Conservation (phyloP, 768 basidiomycete genomes). For the Termitomyces sp. region DNA sequence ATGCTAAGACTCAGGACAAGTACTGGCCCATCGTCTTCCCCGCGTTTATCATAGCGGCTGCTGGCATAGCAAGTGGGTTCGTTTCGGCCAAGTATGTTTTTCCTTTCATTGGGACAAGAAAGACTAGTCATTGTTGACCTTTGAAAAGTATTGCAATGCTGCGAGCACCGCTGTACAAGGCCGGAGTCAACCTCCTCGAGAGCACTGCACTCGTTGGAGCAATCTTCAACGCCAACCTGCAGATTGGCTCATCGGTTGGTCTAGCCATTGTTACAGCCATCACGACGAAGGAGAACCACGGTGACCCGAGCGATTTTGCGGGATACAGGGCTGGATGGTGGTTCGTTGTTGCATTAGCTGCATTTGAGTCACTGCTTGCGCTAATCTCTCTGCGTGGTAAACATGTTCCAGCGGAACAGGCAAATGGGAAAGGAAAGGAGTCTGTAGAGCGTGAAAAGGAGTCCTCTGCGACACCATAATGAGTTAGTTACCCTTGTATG, state of each 20-base stretch:
- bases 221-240: slow-evolving; percentile 54
- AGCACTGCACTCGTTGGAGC: slow-evolving; percentile 38
- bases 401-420: neutral
- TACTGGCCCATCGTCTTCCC: slow-evolving; percentile 48
- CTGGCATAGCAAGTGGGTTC: slow-evolving; percentile 41
- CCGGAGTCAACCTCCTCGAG: slow-evolving; percentile 34
- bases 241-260: slow-evolving; percentile 48
- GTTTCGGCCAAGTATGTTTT: slow-evolving; percentile 44
- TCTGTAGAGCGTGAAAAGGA: too few relatives aligned
- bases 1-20: slow-evolving; percentile 33
- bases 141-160: slow-evolving; percentile 43
- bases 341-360: slow-evolving; percentile 18
- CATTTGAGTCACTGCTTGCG: slow-evolving; percentile 15
- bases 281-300: slow-evolving; percentile 31
- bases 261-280: slow-evolving; percentile 36
- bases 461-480: too few relatives aligned
- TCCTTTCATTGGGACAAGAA: neutral
- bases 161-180: slow-evolving; percentile 39
- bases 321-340: slow-evolving; percentile 18
- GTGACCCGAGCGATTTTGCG: neutral
- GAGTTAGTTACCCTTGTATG: too few relatives aligned
- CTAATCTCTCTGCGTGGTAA: neutral
- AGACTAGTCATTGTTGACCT: neutral
- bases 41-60: slow-evolving; percentile 41
- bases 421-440: too few relatives aligned